Evolutionary conservation across 805 yeast species (phyloP).

Genomic region (Candida succiphila): DNA sequence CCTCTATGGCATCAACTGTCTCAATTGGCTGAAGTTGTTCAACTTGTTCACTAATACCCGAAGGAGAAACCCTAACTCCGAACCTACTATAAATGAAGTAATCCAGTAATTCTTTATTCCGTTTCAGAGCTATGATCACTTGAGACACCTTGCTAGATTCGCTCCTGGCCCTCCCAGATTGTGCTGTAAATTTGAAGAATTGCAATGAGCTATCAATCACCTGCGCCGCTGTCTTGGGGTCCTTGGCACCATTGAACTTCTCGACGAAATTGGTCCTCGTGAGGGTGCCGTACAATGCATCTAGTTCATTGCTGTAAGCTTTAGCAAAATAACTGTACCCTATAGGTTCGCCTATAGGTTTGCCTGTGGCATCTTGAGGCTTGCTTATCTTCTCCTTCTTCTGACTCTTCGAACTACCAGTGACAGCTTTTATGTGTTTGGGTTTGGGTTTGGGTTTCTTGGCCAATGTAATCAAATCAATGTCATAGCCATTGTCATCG

Average conservation of each 20-base stretch:
- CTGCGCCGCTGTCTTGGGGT: background rate
- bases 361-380: background rate
- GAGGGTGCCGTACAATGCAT: too few species aligned
- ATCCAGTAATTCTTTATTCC: background rate
- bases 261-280: too few species aligned
- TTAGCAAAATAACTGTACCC: background rate
- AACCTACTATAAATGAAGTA: background rate
- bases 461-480: conserved; percentile 3
- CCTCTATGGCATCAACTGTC: too few species aligned
- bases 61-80: too few species aligned
- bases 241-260: background rate
- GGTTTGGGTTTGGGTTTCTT: background rate
- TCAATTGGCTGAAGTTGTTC: too few species aligned
- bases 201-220: background rate
- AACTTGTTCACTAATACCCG: too few species aligned
- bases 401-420: background rate
- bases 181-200: background rate
- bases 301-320: conserved; percentile 1
- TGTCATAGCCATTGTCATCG: background rate
- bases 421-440: too few species aligned
- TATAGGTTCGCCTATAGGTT: background rate
- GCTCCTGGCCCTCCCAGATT: background rate
- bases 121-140: background rate
- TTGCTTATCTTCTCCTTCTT: conserved; percentile 1
- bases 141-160: background rate